Conservation (phyloP, 306 rosid genomes). For the Trifolium fragiferum region DNA sequence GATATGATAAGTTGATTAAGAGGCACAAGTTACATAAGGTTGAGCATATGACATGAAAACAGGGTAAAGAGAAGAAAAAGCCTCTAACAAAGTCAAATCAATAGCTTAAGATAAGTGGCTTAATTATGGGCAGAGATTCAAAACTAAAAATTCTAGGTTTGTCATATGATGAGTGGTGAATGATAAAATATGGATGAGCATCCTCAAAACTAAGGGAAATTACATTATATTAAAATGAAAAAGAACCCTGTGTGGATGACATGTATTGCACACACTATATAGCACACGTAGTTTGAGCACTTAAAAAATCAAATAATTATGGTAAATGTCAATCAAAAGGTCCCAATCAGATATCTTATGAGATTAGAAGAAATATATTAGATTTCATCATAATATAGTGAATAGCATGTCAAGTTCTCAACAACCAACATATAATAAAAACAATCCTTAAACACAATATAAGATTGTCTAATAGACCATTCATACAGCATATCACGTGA, state of each 20-base stretch:
- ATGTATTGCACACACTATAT: background rate
- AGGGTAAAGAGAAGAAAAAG: background rate
- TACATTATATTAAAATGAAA: background rate
- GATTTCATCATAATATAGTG: no score
- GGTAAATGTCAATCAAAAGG: background rate
- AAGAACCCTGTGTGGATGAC: background rate
- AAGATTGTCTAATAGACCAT: background rate
- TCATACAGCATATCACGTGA: background rate
- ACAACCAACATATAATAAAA: no score
- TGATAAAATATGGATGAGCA: conserved; percentile 7
- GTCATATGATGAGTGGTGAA: background rate
- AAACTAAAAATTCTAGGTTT: conserved; percentile 14
- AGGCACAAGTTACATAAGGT: background rate
- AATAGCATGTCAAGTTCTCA: no score
- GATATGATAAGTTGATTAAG: background rate
- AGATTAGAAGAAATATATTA: no score
- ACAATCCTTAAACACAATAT: no score
- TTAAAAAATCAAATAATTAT: background rate
- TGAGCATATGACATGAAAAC: conserved; percentile 10
- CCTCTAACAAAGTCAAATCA: background rate
- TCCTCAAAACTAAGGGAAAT: background rate
- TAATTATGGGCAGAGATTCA: background rate
- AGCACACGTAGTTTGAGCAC: background rate
- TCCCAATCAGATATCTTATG: no score
- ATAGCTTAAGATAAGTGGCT: background rate